Base-by-base conservation (phyloP, 1,284 basidiomycete species). In the Cystobasidium pallidum region DNA sequence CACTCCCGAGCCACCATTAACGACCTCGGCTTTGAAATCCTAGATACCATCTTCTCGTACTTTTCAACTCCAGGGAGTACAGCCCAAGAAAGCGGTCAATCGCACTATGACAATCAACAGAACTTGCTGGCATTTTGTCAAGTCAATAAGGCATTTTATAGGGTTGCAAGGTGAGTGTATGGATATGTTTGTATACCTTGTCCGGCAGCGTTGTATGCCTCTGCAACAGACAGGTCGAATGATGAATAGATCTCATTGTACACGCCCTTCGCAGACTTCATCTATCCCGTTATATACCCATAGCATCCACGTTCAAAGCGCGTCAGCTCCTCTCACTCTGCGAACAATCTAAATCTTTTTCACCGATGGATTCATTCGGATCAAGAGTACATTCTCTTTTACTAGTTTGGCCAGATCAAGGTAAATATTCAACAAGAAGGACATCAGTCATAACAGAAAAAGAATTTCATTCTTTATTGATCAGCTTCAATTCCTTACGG, bases 271-370 rank as follows among this genome's bases (percentile, higher is more conserved):
- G 17, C 59, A 71, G 68, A 47, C 47, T 64, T 10, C 68, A 71
- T 36, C 47, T 71, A 8, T 34, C 68, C 7, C 68, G 68, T 36
- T 54, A 28, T 32, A 71, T 71, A 21, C 61, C 68, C 1, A 63
- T 71, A 59, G 68, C 68, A 32, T 54, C 68, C 15, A 71, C 59
- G 28, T 47, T 57, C 34, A 71, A 71, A 34, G 68, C 68, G 3
- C 68, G 59, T 26, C 47, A 52, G 21, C 36, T 71, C 11, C 68
- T 71, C 17, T 15, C 59, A 39, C n/a, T 71, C 15, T 64, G 68
- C 49, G 47, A 59, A 19, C 24, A 45, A 6, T 32, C 36, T 24
- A 11, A 19, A 26, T 52, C 59, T 7, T 21, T n/a, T 13, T 45
- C 24, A n/a, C 17, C 45, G 32, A 1, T 19, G 8, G 28, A 70